These are phyloP conservation scores for Coemansia sp. DNA, from an alignment of 192 early-diverging fungal genomes.

Conservation along the genomic window DNA sequence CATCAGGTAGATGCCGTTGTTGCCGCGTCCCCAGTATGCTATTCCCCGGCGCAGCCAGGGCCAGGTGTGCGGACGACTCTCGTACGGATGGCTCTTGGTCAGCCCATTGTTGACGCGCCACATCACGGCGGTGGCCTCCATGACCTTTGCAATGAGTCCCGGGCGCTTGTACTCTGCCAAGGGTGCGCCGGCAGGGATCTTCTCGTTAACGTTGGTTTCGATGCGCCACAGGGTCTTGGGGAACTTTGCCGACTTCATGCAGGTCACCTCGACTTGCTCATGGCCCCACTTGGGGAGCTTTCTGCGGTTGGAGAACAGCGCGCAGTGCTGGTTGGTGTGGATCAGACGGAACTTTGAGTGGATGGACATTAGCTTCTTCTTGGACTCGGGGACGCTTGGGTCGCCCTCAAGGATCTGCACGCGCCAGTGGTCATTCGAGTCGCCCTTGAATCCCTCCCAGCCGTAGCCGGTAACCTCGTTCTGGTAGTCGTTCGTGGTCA, in stretches of 20 bases:
- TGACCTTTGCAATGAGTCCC: conserved; percentile 81
- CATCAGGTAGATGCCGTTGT: conserved; percentile 82
- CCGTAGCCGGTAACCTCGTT: conserved; percentile 77
- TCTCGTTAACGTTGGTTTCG: conserved; percentile 63
- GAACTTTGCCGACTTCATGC: conserved; percentile 77
- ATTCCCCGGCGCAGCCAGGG: conserved; percentile 83
- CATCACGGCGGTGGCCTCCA: conserved; percentile 90
- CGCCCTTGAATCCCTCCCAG: conserved; percentile 72
- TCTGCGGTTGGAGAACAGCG: conserved; percentile 76
- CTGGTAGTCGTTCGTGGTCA: conserved; percentile 71
- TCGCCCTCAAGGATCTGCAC: conserved; percentile 72
- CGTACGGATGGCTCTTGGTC: conserved; percentile 89
- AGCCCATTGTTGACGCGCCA: conserved; percentile 83
- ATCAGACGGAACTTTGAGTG: conserved; percentile 73
- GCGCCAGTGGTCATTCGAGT: conserved; percentile 91
- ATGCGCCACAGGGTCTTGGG: conserved; percentile 78
- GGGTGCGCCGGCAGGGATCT: conserved; percentile 60
- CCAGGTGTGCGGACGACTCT: conserved; percentile 88
- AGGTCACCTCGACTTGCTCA: conserved; percentile 89
- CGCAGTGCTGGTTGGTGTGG: conserved; percentile 73
- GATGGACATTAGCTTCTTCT: conserved; percentile 62
- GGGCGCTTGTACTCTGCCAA: conserved; percentile 64
- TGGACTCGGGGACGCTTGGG: conserved; percentile 49
- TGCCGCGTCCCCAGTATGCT: conserved; percentile 75
- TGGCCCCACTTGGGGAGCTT: conserved; percentile 92